Percentiles rank a stretch among this genome's conserved stretches.
phyloP scores from a whole-genome alignment of 2,329 filamentous ascomycete genomes.

The Samsoniella hepiali region DNA sequence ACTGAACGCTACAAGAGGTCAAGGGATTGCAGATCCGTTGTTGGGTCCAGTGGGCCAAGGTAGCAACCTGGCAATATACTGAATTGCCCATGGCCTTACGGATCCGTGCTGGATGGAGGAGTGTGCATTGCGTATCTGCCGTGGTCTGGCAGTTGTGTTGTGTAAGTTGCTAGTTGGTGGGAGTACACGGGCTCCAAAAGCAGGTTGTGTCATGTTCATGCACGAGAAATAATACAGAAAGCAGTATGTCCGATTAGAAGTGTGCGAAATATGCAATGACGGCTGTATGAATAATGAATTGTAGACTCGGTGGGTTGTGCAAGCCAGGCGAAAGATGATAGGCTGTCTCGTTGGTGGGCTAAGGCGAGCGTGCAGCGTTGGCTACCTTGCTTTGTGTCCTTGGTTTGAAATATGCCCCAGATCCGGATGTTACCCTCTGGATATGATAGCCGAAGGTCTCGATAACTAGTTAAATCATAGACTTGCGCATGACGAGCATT shows the following conservation, averaged over 20 bases:
- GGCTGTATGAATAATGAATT: too few species aligned
- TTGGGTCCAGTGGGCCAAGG: neutral
- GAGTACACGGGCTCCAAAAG: neutral
- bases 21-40: conserved; percentile 1
- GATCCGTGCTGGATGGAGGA: neutral
- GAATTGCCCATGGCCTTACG: neutral
- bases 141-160: neutral
- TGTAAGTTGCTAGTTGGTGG: neutral
- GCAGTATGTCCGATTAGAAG: too few species aligned
- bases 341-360: too few species aligned
- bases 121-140: neutral
- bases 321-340: too few species aligned
- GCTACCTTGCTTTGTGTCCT: too few species aligned
- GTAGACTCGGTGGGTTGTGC: too few species aligned
- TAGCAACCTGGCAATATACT: neutral
- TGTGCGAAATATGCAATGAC: too few species aligned
- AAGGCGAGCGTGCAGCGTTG: too few species aligned
- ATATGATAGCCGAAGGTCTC: neutral
- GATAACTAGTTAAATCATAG: neutral
- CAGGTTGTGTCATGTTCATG: neutral
- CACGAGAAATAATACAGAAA: too few species aligned
- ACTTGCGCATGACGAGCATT: neutral
- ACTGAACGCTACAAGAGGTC: neutral
- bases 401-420: neutral
- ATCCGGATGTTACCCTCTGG: neutral